Evolutionary conservation across 2,329 filamentous ascomycete species (phyloP), one percentile per base, ranked within the genome.

Genomic region (Tolypocladium cylindrosporum): DNA sequence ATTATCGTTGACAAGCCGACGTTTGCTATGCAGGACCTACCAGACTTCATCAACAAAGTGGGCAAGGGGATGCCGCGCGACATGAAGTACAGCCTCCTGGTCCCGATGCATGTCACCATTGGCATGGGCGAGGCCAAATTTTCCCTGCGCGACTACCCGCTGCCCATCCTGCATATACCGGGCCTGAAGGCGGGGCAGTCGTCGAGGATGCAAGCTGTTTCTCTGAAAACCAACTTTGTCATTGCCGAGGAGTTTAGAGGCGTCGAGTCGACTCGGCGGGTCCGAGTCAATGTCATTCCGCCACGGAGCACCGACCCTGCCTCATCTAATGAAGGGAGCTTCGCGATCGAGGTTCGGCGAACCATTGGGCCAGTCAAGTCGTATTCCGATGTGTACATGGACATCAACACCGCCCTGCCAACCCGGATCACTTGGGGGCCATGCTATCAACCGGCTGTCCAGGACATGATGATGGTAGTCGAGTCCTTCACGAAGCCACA

Each of bases 381-480:
- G 0, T 99, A 94, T 69, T 97, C 94, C 0, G 89, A 97, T 68
- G 92, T 97, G 72, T 84, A 83, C 40, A 81, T 99, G 65, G 90
- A 96, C 62, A 92, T 99, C 71, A 96, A 97, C 71, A 97, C 93
- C 2, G 89, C 87, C 57, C 84, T 93, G 59, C 90, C 95, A 2
- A 99, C 94, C 0, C 86, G 90, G 51, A 93, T 99, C 56, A 97
- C 93, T 0, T 99, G 94, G 95, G 92, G 92, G 9, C 92, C 94
- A 52, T 96, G 92, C 2, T 99, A 97, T 68, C 95, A 99, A 68
- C 94, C 95, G 36, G 93, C 93, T 1, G 93, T 99, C 54, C 94
- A 99, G 71, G 95, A 99, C 68, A 96, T 97, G 89, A 99, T 99
- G 94, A 97, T 97, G 83, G 92, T 92, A 34, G 89, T 99, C 61